Conservation (phyloP, 345 rosid genomes). For the Populus nigra region DNA sequence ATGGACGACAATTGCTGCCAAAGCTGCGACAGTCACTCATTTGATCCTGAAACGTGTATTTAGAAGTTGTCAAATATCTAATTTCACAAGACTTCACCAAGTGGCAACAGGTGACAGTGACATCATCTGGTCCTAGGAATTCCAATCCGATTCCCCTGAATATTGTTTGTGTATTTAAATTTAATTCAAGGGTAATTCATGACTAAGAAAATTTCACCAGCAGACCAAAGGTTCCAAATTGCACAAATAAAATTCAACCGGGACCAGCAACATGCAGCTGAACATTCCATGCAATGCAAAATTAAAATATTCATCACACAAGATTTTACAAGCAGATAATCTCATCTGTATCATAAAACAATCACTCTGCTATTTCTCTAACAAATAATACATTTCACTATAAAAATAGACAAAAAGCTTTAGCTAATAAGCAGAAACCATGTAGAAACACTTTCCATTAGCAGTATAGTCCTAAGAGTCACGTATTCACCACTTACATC, state of each 20-base stretch:
- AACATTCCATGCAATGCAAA: not conserved
- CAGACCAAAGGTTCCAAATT: not conserved
- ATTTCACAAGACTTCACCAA: not conserved
- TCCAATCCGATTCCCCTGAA: not conserved
- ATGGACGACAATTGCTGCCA: slow-evolving; percentile 51
- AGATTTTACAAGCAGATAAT: slow-evolving; percentile 1
- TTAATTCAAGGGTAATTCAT: slow-evolving; percentile 1
- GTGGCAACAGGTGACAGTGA: not conserved
- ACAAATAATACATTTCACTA: not conserved
- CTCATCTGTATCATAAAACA: not conserved
- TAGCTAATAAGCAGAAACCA: not conserved
- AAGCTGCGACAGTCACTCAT: slow-evolving; percentile 56
- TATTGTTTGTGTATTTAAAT: not conserved
- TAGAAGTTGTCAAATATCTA: slow-evolving; percentile 1
- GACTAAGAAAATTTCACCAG: not conserved
- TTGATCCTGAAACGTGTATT: slow-evolving; percentile 41
- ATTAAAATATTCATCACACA: not conserved
- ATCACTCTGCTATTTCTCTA: not conserved
- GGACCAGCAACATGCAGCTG: not conserved
- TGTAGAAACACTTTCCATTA: not conserved
- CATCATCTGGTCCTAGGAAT: not conserved
- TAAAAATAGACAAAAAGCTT: not conserved
- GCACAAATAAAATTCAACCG: not conserved
- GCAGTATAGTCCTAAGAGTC: not conserved
- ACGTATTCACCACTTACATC: slow-evolving; percentile 26